Conservation (phyloP, 1,284 basidiomycete species). For the Malassezia slooffiae region DNA sequence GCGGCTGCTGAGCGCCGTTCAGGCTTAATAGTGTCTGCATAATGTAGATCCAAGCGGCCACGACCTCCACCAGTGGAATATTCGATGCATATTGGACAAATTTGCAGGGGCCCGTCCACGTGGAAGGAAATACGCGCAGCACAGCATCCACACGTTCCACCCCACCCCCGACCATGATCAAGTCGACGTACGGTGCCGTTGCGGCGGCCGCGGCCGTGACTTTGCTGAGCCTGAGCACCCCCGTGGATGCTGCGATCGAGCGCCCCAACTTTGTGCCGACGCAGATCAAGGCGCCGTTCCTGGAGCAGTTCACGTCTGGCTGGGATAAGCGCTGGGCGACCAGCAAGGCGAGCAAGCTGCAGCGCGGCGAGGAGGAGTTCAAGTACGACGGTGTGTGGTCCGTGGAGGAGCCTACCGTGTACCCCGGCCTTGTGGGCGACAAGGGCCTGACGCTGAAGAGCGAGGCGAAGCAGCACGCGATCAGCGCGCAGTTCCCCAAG, state of each 20-base stretch:
- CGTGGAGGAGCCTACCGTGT: slow-evolving; percentile 76
- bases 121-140: slow-evolving; percentile 5
- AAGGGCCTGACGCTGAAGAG: slow-evolving; percentile 52
- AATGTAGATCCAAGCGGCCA: too few relatives aligned
- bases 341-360: slow-evolving; percentile 84
- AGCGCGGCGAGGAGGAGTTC: slow-evolving; percentile 51
- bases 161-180: slow-evolving; percentile 7
- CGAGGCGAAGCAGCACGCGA: slow-evolving; percentile 90
- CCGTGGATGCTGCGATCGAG: not conserved
- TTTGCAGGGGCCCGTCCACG: slow-evolving; percentile 6
- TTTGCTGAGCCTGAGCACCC: not conserved
- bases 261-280: slow-evolving; percentile 57
- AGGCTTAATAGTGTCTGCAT: too few relatives aligned
- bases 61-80: too few relatives aligned
- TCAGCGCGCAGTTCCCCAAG: slow-evolving; percentile 75
- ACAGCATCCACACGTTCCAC: not conserved
- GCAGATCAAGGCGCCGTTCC: slow-evolving; percentile 74
- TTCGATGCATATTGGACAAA: too few relatives aligned
- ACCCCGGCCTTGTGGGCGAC: slow-evolving; percentile 50
- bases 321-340: slow-evolving; percentile 88
- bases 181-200: slow-evolving; percentile 7
- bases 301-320: slow-evolving; percentile 91
- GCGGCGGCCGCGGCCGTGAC: slow-evolving; percentile 5
- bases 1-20: slow-evolving; percentile 4
- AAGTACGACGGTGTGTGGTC: slow-evolving; percentile 95